Conservation (phyloP, 371 early-diverging fungal genomes). For the Apophysomyces sp. region DNA sequence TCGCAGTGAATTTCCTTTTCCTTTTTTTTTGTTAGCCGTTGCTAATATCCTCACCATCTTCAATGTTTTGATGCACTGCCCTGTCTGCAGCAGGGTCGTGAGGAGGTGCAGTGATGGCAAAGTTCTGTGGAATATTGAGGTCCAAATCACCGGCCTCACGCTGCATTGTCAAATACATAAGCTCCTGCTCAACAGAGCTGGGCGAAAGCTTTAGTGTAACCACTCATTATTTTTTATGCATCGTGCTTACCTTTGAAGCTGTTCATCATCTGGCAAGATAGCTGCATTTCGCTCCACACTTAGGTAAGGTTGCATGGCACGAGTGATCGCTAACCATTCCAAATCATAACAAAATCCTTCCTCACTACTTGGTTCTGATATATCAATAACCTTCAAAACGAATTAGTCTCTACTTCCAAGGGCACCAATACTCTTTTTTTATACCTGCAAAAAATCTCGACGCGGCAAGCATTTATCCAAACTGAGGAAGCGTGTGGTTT, state of each 20-base stretch:
- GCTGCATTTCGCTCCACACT: slow-evolving; percentile 33
- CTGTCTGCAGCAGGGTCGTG: not conserved
- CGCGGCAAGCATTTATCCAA: slow-evolving; percentile 69
- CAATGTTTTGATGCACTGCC: not conserved
- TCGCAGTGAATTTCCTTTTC: not conserved
- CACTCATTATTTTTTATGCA: not conserved
- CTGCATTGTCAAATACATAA: slow-evolving; percentile 16
- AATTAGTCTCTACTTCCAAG: not conserved
- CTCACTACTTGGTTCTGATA: slow-evolving; percentile 38
- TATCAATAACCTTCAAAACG: slow-evolving; percentile 53
- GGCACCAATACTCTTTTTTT: not conserved
- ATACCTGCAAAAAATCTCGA: slow-evolving; percentile 62
- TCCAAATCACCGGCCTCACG: slow-evolving; percentile 35
- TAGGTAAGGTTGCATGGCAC: slow-evolving; percentile 58
- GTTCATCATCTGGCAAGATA: slow-evolving; percentile 44
- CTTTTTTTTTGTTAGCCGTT: not conserved
- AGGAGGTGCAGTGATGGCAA: slow-evolving; percentile 40
- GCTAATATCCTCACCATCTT: not conserved
- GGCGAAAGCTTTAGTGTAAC: not conserved
- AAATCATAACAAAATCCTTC: slow-evolving; percentile 67
- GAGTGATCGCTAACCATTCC: slow-evolving; percentile 85
- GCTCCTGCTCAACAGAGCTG: slow-evolving; percentile 28
- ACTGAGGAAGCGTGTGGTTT: slow-evolving; percentile 58
- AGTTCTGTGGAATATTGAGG: slow-evolving; percentile 65
- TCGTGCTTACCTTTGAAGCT: slow-evolving; percentile 34